A percentile compares a stretch with the other conserved stretches of the same genome.
Conservation (phyloP, 306 rosid genomes). For the Malus domestica region DNA sequence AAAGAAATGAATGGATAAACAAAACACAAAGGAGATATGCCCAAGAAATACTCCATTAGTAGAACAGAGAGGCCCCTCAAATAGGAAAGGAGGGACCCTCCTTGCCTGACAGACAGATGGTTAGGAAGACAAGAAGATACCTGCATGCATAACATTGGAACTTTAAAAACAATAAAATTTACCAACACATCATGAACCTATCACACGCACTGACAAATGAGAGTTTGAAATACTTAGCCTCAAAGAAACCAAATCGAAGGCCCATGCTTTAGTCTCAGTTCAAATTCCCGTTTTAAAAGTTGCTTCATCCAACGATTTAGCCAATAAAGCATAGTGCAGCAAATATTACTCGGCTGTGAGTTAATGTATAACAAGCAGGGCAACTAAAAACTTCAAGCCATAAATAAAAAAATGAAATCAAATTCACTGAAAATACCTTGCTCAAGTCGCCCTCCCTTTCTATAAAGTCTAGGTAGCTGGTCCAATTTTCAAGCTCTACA, state of each 20-base stretch:
- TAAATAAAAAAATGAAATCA: slow-evolving; percentile 20
- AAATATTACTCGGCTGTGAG: slow-evolving; percentile 69
- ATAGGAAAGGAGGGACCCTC: slow-evolving; percentile 98
- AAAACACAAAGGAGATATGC: slow-evolving; percentile 57
- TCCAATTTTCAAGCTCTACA: slow-evolving; percentile 99
- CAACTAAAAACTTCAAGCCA: slow-evolving; percentile 31
- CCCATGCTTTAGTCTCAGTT: slow-evolving; percentile 99
- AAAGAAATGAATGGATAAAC: slow-evolving; percentile 30
- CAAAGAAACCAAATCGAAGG: slow-evolving; percentile 94
- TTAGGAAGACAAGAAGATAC: slow-evolving; percentile 90
- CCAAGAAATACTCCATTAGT: slow-evolving; percentile 86
- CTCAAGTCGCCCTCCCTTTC: slow-evolving; percentile 92
- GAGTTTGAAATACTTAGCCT: slow-evolving; percentile 99
- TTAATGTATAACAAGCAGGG: slow-evolving; percentile 43
- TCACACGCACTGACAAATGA: slow-evolving; percentile 78
- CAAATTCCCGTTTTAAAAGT: slow-evolving; percentile 90
- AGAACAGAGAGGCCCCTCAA: slow-evolving; percentile 99
- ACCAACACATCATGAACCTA: slow-evolving; percentile 80
- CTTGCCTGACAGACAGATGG: slow-evolving; percentile 88
- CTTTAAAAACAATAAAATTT: slow-evolving; percentile 64
- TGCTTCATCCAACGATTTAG: slow-evolving; percentile 94
- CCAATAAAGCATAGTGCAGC: slow-evolving; percentile 87
- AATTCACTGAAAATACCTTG: slow-evolving; percentile 61
- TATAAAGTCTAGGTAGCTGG: slow-evolving; percentile 78
- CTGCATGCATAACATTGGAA: slow-evolving; percentile 99